Percentiles rank a stretch among this genome's conserved stretches.
phyloP scores from a whole-genome alignment of 805 yeast species.

The Nakazawaea pomicola region DNA sequence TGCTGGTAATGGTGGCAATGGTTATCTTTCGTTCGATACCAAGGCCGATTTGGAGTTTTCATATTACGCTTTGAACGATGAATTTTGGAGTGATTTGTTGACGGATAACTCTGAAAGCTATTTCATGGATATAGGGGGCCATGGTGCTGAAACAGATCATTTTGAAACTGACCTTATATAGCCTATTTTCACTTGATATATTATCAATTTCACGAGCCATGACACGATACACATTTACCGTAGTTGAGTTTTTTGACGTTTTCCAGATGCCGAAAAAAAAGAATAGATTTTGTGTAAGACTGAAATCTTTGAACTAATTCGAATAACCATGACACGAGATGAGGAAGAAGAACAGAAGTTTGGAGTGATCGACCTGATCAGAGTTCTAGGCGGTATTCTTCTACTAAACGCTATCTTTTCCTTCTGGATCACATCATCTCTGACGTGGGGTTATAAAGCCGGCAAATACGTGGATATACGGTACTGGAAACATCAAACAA shows the following conservation, averaged over 20 bases:
- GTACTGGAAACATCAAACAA: constrained; percentile 26
- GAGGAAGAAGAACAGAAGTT: constrained; percentile 15
- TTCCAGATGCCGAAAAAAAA: no score
- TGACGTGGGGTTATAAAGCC: constrained; percentile 53
- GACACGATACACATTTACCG: no score
- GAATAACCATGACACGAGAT: neutral
- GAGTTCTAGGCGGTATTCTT: constrained; percentile 42
- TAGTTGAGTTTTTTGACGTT: no score
- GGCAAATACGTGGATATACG: constrained; percentile 43
- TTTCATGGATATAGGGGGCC: constrained; percentile 1
- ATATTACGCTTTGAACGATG: constrained; percentile 56
- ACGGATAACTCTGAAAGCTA: no score
- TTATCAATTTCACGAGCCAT: no score
- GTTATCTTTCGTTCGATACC: neutral
- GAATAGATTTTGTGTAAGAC: neutral
- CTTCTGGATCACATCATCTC: constrained; percentile 51
- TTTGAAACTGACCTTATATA: constrained; percentile 4
- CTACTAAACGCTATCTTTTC: constrained; percentile 44
- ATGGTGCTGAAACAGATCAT: neutral
- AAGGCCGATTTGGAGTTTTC: constrained; percentile 38
- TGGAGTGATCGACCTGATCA: constrained; percentile 33
- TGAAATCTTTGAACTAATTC: neutral
- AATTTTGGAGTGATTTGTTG: constrained; percentile 62
- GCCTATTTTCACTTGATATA: no score
- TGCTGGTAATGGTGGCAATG: neutral